These are phyloP conservation scores for Naganishia sp. DNA, from an alignment of 1,284 basidiomycete genomes.

Conservation along the genomic window DNA sequence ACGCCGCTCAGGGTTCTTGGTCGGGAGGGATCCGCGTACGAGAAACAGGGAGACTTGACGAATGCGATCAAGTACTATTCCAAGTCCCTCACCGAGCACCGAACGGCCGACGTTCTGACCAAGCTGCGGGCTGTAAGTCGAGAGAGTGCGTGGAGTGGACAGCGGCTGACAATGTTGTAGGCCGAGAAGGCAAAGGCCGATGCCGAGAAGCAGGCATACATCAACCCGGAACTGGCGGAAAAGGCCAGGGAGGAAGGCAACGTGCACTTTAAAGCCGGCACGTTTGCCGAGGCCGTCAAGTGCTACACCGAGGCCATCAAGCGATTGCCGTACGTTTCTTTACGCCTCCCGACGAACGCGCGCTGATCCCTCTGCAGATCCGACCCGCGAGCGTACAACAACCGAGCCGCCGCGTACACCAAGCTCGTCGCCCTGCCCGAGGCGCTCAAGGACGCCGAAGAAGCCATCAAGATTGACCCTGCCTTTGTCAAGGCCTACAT, in stretches of 20 bases:
- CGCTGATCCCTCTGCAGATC: conserved; percentile 37
- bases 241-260: conserved; percentile 90
- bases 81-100: conserved; percentile 94
- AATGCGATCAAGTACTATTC: conserved; percentile 85
- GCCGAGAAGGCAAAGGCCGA: conserved; percentile 79
- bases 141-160: background rate
- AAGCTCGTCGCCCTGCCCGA: conserved; percentile 93
- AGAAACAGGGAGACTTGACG: conserved; percentile 74
- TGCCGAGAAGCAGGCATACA: conserved; percentile 76
- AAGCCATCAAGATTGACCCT: conserved; percentile 89
- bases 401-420: conserved; percentile 94
- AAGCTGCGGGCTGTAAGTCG: conserved; percentile 71
- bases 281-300: conserved; percentile 90
- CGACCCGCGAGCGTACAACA: conserved; percentile 93
- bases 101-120: conserved; percentile 87
- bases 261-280: conserved; percentile 82
- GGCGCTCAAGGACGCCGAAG: conserved; percentile 91
- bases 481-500: conserved; percentile 94
- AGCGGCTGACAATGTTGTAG: conserved; percentile 34
- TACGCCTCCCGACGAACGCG: background rate
- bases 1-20: conserved; percentile 70
- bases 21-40: conserved; percentile 82
- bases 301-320: conserved; percentile 95
- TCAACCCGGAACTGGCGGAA: conserved; percentile 83
- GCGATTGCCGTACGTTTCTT: conserved; percentile 68